These are phyloP conservation scores for Batrachochytrium dendrobatidis DNA, from an alignment of 371 early-diverging fungal species.

Conservation along the genomic window DNA sequence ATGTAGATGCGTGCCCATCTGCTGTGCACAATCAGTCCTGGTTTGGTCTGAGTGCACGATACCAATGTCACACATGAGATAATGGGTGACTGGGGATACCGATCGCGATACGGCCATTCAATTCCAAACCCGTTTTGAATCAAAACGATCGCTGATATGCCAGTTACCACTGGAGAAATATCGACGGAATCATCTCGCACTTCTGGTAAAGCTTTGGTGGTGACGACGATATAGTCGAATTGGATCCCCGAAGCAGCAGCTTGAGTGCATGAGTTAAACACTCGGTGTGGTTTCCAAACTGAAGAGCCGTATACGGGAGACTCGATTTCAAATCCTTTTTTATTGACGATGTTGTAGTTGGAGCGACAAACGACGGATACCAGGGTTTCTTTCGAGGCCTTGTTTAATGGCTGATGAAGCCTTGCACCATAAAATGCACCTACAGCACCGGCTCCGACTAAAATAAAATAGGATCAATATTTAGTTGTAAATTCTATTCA, in stretches of 20 bases:
- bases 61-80: slow-evolving; percentile 69
- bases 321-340: slow-evolving; percentile 58
- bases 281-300: slow-evolving; percentile 50
- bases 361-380: slow-evolving; percentile 77
- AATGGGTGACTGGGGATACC: slow-evolving; percentile 62
- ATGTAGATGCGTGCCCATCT: slow-evolving; percentile 20
- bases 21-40: slow-evolving; percentile 54
- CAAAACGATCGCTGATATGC: slow-evolving; percentile 57
- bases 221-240: slow-evolving; percentile 67
- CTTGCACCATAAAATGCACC: slow-evolving; percentile 67
- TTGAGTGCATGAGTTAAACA: slow-evolving; percentile 37
- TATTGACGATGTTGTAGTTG: slow-evolving; percentile 58
- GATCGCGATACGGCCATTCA: slow-evolving; percentile 53
- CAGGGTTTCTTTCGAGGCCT: slow-evolving; percentile 8
- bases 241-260: slow-evolving; percentile 42
- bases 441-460: slow-evolving; percentile 78
- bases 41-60: slow-evolving; percentile 55
- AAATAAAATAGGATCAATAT: no score
- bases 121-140: slow-evolving; percentile 85
- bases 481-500: no score
- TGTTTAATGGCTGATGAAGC: slow-evolving; percentile 46
- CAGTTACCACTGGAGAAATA: slow-evolving; percentile 7
- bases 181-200: slow-evolving; percentile 25
- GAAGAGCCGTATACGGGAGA: slow-evolving; percentile 58
- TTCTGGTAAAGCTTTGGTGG: slow-evolving; percentile 68